Conservation (phyloP, 768 basidiomycete genomes). For the Lentinula detonsa region DNA sequence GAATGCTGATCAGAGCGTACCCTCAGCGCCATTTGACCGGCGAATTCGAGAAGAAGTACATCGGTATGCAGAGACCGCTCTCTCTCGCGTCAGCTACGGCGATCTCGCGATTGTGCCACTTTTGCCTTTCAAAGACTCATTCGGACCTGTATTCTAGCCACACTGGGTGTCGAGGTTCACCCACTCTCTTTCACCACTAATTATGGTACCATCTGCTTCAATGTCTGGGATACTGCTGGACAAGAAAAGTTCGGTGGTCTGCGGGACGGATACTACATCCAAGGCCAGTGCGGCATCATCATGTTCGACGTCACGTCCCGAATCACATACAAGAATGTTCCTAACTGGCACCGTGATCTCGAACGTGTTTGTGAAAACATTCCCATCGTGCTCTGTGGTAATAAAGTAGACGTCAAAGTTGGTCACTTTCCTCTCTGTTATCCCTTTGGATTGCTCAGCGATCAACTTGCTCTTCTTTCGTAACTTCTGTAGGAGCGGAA, state of each 20-base stretch:
- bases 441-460: slow-evolving; percentile 4
- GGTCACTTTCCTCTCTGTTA: slow-evolving; percentile 16
- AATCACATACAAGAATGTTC: slow-evolving; percentile 99
- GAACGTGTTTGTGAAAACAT: slow-evolving; percentile 99
- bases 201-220: slow-evolving; percentile 98
- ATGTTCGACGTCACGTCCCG: slow-evolving; percentile 99
- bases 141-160: slow-evolving; percentile 51
- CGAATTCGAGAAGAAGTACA: slow-evolving; percentile 99
- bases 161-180: slow-evolving; percentile 99
- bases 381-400: slow-evolving; percentile 98
- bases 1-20: slow-evolving; percentile 44
- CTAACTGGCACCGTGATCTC: slow-evolving; percentile 99
- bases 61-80: slow-evolving; percentile 54
- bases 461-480: not conserved
- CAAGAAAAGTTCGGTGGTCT: slow-evolving; percentile 99
- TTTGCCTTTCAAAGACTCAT: slow-evolving; percentile 3
- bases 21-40: slow-evolving; percentile 93
- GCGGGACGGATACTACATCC: slow-evolving; percentile 94
- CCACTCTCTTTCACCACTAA: slow-evolving; percentile 95
- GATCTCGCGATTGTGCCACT: slow-evolving; percentile 9
- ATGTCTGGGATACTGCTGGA: slow-evolving; percentile 99
- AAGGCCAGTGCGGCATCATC: slow-evolving; percentile 99
- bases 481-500: slow-evolving; percentile 78
- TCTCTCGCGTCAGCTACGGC: slow-evolving; percentile 8
- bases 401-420: slow-evolving; percentile 99